phyloP scores from a whole-genome alignment of 345 rosid genomes.

The Salix suchowensis region DNA sequence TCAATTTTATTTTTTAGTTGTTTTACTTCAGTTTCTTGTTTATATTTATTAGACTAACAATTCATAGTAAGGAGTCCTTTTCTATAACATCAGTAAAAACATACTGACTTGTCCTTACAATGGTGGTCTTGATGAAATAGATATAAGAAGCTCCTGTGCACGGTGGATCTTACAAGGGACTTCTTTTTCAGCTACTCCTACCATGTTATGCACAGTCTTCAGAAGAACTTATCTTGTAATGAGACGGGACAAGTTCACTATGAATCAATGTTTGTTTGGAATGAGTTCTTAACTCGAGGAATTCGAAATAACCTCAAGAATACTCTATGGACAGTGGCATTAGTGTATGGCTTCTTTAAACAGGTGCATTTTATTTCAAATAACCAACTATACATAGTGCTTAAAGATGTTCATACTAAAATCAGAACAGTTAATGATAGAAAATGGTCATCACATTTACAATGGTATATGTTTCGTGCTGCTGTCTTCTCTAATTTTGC shows the following conservation, averaged over 20 bases:
- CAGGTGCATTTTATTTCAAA: slow-evolving; percentile 46
- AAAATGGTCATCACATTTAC: neutral
- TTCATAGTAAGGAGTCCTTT: slow-evolving; percentile 24
- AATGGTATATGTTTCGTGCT: neutral
- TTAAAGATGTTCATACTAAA: neutral
- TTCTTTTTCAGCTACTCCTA: slow-evolving; percentile 98
- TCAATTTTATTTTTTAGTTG: slow-evolving; percentile 21
- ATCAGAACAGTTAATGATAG: neutral
- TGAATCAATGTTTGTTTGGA: slow-evolving; percentile 94
- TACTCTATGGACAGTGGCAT: slow-evolving; percentile 86
- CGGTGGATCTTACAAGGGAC: slow-evolving; percentile 91
- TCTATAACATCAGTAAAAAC: slow-evolving; percentile 13
- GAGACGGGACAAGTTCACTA: slow-evolving; percentile 46
- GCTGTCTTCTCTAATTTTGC: neutral
- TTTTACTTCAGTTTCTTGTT: slow-evolving; percentile 9
- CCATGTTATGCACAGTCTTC: slow-evolving; percentile 76
- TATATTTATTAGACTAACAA: slow-evolving; percentile 10
- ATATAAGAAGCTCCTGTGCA: slow-evolving; percentile 95
- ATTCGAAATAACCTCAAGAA: slow-evolving; percentile 59
- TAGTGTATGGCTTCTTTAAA: slow-evolving; percentile 89
- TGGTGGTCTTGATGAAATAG: slow-evolving; percentile 38
- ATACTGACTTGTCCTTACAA: slow-evolving; percentile 28
- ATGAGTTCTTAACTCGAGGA: slow-evolving; percentile 75
- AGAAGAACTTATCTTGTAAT: slow-evolving; percentile 53
- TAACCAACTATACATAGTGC: neutral